Percentiles rank a stretch among this genome's conserved stretches.
These are phyloP conservation scores for Pilatotrama ljubarskyi DNA, from an alignment of 768 basidiomycete genomes.

Conservation along the genomic window DNA sequence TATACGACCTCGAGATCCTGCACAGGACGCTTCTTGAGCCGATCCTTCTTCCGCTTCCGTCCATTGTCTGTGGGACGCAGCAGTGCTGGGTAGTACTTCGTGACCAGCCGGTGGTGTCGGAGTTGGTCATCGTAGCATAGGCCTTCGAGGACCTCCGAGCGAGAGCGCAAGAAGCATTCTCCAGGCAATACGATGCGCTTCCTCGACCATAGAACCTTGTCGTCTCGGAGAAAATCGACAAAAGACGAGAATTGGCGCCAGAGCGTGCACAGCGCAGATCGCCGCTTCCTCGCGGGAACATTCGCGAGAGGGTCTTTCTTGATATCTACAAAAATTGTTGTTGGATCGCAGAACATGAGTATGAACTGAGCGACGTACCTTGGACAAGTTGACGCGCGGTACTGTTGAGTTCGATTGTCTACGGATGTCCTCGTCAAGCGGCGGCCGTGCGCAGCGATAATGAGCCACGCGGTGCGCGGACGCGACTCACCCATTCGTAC, in stretches of 20 bases:
- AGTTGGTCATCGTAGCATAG: slow-evolving; percentile 6
- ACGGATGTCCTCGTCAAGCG: not conserved
- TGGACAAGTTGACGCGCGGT: not conserved
- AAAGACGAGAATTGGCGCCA: not conserved
- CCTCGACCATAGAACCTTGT: not conserved
- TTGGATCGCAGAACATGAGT: not conserved
- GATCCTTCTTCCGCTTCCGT: not conserved
- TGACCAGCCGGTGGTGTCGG: not conserved
- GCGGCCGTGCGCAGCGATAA: too few species aligned
- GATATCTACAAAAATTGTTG: not conserved
- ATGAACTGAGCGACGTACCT: not conserved
- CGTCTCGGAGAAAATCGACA: not conserved
- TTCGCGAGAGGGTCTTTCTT: not conserved
- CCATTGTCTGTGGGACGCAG: not conserved
- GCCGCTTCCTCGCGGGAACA: not conserved
- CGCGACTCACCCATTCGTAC: slow-evolving; percentile 6
- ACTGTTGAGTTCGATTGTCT: not conserved
- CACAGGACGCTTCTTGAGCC: not conserved
- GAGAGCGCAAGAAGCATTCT: not conserved
- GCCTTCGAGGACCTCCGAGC: not conserved
- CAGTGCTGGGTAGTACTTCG: not conserved
- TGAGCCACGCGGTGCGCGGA: too few species aligned
- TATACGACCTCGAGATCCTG: not conserved
- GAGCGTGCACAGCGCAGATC: not conserved
- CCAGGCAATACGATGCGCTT: slow-evolving; percentile 2